Conservation (phyloP, 306 rosid genomes). For the Lupinus albus region DNA sequence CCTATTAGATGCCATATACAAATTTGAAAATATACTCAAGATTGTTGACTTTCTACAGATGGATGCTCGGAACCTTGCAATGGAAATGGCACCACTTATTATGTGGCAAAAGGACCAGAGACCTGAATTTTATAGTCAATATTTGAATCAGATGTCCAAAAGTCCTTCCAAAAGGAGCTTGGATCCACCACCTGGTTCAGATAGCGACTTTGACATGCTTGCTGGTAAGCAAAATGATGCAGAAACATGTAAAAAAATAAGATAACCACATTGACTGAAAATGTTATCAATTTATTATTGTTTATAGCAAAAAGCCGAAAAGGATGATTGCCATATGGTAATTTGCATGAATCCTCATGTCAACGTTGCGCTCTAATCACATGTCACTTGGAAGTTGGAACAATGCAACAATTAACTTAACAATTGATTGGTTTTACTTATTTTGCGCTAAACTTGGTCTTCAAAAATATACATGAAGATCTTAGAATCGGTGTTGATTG, state of each 20-base stretch:
- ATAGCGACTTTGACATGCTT: slow-evolving; percentile 79
- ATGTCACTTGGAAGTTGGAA: not conserved
- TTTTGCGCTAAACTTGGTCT: slow-evolving; percentile 7
- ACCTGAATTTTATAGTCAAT: slow-evolving; percentile 69
- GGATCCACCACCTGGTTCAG: slow-evolving; percentile 54
- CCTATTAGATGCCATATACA: slow-evolving; percentile 14
- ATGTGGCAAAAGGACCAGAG: slow-evolving; percentile 72
- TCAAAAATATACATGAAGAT: slow-evolving; percentile 17
- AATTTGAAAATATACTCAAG: slow-evolving; percentile 34
- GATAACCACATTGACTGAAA: slow-evolving; percentile 12
- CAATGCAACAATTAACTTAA: slow-evolving; percentile 5
- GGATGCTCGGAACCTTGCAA: slow-evolving; percentile 80
- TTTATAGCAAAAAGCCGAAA: not conserved
- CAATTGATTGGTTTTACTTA: not conserved
- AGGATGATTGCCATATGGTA: not conserved
- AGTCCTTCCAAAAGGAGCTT: slow-evolving; percentile 59
- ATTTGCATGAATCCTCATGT: slow-evolving; percentile 16
- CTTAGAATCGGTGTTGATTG: slow-evolving; percentile 13
- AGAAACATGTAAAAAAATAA: slow-evolving; percentile 13
- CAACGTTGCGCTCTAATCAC: slow-evolving; percentile 18
- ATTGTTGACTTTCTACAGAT: slow-evolving; percentile 60
- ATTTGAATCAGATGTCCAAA: slow-evolving; percentile 67
- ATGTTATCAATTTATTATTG: slow-evolving; percentile 1
- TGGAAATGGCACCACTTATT: slow-evolving; percentile 89
- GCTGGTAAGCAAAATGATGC: slow-evolving; percentile 54